Base-by-base conservation (phyloP, 176 grass and related monocot species). In the Stipa capillata region DNA sequence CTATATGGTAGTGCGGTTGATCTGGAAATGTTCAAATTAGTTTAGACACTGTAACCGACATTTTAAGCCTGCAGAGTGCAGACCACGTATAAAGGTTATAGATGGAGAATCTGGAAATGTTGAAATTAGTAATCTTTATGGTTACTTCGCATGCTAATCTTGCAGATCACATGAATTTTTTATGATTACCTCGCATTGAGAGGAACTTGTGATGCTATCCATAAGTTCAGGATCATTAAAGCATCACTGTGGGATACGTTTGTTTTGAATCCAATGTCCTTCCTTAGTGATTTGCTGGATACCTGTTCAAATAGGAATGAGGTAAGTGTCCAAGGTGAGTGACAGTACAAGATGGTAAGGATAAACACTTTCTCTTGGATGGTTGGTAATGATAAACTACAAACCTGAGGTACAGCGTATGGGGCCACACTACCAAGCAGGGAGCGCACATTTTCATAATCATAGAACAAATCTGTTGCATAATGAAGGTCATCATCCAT, bases 351-450 rank as follows among this genome's bases (percentile, higher is more conserved):
- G 47, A 54, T 53, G 62, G 21, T 29, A 25, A 79, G 34, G 33
- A 66, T 53, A 53, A 28, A 25, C 40, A 43, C 49, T 52, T 66
- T 24, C 48, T 24, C 20, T 16, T 18, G 8, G 47, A 52, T 53
- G 21, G 62, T 53, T 54, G 32, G 24, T 15, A 81, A 53, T 48
- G 42, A 74, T 57, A 78, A 65, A 87, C 29, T 79, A 88, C 84
- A 50, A 86, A 98, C 95, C 95, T 94, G 85, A 0, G 95, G 92
- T 79, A 90, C 61, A 87, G 87, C 90, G 72, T 98, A 98, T n/a
- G 92, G 90, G 20, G 78, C 95, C 48, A 89, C 85, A 74, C 43
- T 78, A 66, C 95, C 95, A 65, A 98, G 74, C 87, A 98, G 71
- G 69, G 92, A 85, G 5, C 77, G 62, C n/a, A 94, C 77, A 65